Conservation (phyloP, 148 eudicot species). For the Fagopyrum esculentum region DNA sequence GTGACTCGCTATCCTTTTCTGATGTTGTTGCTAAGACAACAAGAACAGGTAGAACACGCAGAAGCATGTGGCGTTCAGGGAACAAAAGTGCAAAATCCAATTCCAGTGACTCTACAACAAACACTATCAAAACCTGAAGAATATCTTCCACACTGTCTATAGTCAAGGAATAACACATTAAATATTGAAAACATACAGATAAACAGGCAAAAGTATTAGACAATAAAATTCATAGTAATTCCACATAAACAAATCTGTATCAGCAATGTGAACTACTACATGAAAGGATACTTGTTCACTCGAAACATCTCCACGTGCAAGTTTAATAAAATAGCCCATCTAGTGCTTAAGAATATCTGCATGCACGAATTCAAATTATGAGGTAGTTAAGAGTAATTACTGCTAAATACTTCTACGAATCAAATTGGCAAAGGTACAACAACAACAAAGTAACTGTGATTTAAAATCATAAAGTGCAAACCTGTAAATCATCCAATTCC, state of each 20-base stretch:
- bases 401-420: constrained; percentile 9
- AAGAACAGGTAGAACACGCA: constrained; percentile 92
- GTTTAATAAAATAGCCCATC: constrained; percentile 98
- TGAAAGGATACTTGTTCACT: constrained; percentile 87
- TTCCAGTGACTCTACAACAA: constrained; percentile 86
- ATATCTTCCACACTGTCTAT: constrained; percentile 85
- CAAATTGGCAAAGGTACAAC: constrained; percentile 5
- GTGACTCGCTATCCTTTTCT: constrained; percentile 93
- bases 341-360: constrained; percentile 95
- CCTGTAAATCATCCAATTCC: constrained; percentile 97
- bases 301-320: constrained; percentile 99
- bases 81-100: constrained; percentile 92
- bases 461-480: constrained; percentile 16
- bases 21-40: constrained; percentile 94
- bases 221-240: neutral
- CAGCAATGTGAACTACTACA: constrained; percentile 9
- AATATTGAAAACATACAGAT: neutral
- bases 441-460: constrained; percentile 4
- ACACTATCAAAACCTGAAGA: constrained; percentile 95
- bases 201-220: neutral
- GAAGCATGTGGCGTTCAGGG: constrained; percentile 84
- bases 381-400: constrained; percentile 1
- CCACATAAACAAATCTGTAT: constrained; percentile 1
- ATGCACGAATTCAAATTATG: constrained; percentile 14
- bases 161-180: constrained; percentile 43